Evolutionary conservation across 371 early-diverging fungal genomes (phyloP), one percentile per base, ranked within the genome.

Genomic region (Choanephora cucurbitarum): DNA sequence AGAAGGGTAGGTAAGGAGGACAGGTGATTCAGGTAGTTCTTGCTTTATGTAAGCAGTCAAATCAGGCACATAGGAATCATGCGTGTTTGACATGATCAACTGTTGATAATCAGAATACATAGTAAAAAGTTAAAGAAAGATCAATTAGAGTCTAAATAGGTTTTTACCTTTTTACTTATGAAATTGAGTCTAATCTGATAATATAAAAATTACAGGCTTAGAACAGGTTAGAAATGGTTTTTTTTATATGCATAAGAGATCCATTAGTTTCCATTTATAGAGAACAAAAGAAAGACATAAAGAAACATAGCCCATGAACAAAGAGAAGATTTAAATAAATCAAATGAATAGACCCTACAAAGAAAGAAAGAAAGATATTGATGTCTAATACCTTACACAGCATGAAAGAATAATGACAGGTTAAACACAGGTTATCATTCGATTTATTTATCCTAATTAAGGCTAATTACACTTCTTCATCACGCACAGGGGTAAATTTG

Each of bases 251-350:
- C n/a, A n/a, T 7, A 28, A 28, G 28, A 3, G 3, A 28, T 28
- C 3, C 28, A 28, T 3, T 28, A 28, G 3, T 28, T 28, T 28
- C 67, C 57, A 31, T 62, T 55, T 62, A 52, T 14, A 47, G 58
- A 54, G 62, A 62, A 67, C 67, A 67, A 66, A 61, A 61, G 58
- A 66, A 61, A 61, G 58, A 55, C 24, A 23, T 43, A 37, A 34
- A 48, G 34, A 31, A 40, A 28, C 28, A 55, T 40, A 42, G 21
- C 17, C 14, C n/a, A n/a, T n/a, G 21, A 15, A 57, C 33, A 57
- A 57, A 57, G 57, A 50, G 22, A 57, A 45, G 39, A 39, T 57
- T 34, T 19, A 57, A 49, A 24, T 46, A 46, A 24, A 42, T 53
- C 42, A 49, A 23, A 43, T 22, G 37, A 49, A 32, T 18, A 28